Base-by-base conservation (phyloP, 1,284 basidiomycete genomes). In the Microbotryomycetes sp. region DNA sequence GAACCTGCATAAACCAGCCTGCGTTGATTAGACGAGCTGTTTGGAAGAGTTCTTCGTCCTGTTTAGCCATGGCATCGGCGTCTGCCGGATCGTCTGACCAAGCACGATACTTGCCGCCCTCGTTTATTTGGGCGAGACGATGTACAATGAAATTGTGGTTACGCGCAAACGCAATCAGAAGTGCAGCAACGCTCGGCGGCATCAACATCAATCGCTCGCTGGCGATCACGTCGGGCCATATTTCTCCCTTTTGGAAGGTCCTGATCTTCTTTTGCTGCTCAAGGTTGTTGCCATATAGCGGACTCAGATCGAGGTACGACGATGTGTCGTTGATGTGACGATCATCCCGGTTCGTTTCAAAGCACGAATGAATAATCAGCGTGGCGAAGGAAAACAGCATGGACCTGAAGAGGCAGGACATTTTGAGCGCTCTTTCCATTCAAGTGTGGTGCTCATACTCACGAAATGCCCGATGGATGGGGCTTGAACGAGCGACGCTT, bases 141-240 rank as follows among this genome's bases (percentile, higher is more conserved):
- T 85, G 78, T 0, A 86, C 86, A 61, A 89, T 81, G 71, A 82
- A 88, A 72, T 93, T 93, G 75, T 93, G 90, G 62, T 70, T 69
- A 48, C 87, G 79, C 68, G 78, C 81, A 64, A 91, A 79, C 5
- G 90, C 75, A 26, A 89, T 79, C 2, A 87, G 77, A 48, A 89
- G 78, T 0, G 86, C 86, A 62, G 84, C 81, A 7, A 79, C 80
- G 2, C 85, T 78, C 15, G 88, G 87, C 1, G 88, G 86, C 83
- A 91, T 87, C 69, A 85, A 78, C 54, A 85, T 75, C n/a, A 90
- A 71, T 50, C 87, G 76, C 28, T 71, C 69, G 72, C 88, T 86
- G 7, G 85, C 81, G 68, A 89, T 88, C 0, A 81, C 79, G 70
- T 91, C 88, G 23, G 84, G 78, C 75, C 78, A 81, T 28, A 89